Base-by-base conservation (phyloP, 2,329 filamentous ascomycete genomes). In the Diaporthe citrichinensis region DNA sequence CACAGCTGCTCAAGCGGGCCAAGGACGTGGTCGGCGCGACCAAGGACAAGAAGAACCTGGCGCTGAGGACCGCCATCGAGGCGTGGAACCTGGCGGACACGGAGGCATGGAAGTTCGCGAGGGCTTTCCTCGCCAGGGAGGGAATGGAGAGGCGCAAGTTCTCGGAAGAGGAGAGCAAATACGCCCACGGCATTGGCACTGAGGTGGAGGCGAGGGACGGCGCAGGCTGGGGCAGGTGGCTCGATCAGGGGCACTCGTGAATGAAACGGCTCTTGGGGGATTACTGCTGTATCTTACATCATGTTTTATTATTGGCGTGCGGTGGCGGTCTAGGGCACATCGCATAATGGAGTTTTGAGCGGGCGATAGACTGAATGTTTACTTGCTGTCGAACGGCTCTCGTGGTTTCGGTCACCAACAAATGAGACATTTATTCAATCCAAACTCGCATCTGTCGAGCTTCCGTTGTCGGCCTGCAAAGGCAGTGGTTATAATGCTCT, bases 51-150 rank as follows among this genome's bases (percentile, higher is more conserved):
- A 81, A 84, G 5, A 86, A 90, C 62, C 82, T 88, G 6, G 83
- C 84, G 67, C 77, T 91, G n/a, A 87, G 87, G 9, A 84, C 87
- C 31, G 90, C 89, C 8, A 84, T 91, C n/a, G 91, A 93, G 81
- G 89, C 90, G 15, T 93, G 91, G 91, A 92, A 91, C 81, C 81
- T 95, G 78, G 93, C 91, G 0, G 94, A 96, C 80, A 92, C 92
- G 1, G 94, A 96, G 83, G 91, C 92, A 1, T 96, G 94, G 94
- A 91, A 90, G 80, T 96, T 96, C 80, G 89, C 92, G 7, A 86
- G 92, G 51, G 93, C 94, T 0, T 95, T 90, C 78, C 85, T 92
- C 69, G 93, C 93, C 25, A 85, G 93, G 51, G 86, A 89, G 57
- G 84, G 87, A 36, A 86, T 93, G 61, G 93, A 95, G 86, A 86